A percentile compares a stretch with the other conserved stretches of the same genome.
These are phyloP conservation scores for Citrus reticulata DNA, from an alignment of 345 rosid species.

Conservation along the genomic window DNA sequence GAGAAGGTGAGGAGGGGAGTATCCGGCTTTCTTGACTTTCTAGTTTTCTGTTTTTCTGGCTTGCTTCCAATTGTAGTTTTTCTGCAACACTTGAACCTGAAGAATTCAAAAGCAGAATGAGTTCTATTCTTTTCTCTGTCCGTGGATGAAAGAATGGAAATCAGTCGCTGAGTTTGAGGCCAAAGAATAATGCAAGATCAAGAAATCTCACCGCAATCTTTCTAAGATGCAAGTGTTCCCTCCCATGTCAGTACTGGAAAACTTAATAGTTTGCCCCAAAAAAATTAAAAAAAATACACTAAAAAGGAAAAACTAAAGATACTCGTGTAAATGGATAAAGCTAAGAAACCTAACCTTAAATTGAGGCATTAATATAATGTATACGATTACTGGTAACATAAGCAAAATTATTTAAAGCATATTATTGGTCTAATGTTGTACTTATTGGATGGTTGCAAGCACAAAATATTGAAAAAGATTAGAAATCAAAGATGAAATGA, in stretches of 20 bases:
- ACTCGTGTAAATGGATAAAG: background rate
- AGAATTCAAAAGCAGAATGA: conserved; percentile 22
- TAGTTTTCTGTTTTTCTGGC: conserved; percentile 15
- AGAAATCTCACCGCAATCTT: background rate
- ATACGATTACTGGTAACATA: background rate
- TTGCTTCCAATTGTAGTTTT: conserved; percentile 29
- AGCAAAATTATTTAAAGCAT: background rate
- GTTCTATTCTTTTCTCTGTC: background rate
- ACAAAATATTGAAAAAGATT: no score
- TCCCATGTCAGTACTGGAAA: background rate
- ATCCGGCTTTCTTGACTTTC: conserved; percentile 24
- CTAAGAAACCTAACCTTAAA: background rate
- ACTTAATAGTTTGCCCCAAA: background rate
- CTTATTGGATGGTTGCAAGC: no score
- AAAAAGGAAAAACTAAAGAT: background rate
- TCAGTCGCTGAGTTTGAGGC: background rate
- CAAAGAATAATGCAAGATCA: background rate
- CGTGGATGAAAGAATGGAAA: background rate
- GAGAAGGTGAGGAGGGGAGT: conserved; percentile 23
- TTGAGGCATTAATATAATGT: background rate
- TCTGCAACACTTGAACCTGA: conserved; percentile 49
- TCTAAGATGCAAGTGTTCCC: background rate
- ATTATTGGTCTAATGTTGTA: background rate
- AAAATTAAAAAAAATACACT: background rate
- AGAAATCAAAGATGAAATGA: background rate